A percentile compares a stretch with the other conserved stretches of the same genome.
Conservation (phyloP, 2,329 filamentous ascomycete genomes). For the Anisogramma anomala region DNA sequence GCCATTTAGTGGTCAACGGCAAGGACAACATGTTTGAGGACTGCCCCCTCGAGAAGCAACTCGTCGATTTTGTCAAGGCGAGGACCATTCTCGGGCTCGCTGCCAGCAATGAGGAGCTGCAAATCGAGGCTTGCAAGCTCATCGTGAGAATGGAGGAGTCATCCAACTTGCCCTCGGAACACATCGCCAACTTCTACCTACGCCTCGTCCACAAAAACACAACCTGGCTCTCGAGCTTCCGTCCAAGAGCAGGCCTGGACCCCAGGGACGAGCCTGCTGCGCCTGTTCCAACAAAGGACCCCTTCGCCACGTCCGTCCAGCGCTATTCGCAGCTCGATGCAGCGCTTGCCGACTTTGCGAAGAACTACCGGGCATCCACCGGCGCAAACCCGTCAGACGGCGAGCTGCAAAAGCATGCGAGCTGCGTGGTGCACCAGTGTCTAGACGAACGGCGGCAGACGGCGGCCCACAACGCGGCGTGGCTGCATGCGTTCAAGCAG, state of each 20-base stretch:
- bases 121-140: conserved; percentile 46
- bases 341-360: conserved; percentile 43
- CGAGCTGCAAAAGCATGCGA: conserved; percentile 44
- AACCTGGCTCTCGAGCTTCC: conserved; percentile 44
- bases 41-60: conserved; percentile 43
- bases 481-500: conserved; percentile 41
- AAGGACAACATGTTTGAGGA: conserved; percentile 46
- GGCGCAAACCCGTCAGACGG: conserved; percentile 41
- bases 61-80: conserved; percentile 41
- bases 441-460: conserved; percentile 52
- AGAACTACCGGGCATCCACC: conserved; percentile 27
- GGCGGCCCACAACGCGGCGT: conserved; percentile 42
- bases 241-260: conserved; percentile 45
- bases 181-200: conserved; percentile 44
- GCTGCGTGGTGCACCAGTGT: conserved; percentile 50
- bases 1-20: conserved; percentile 43
- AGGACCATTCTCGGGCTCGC: conserved; percentile 45
- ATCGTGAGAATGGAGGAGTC: conserved; percentile 44
- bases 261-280: conserved; percentile 37
- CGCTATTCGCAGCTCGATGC: conserved; percentile 45
- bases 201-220: conserved; percentile 38
- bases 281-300: conserved; percentile 36
- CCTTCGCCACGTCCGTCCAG: conserved; percentile 48
- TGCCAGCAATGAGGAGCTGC: conserved; percentile 47
- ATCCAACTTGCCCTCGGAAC: conserved; percentile 36